Base-by-base conservation (phyloP, 305 asterid species). In the Plantago coronopus region DNA sequence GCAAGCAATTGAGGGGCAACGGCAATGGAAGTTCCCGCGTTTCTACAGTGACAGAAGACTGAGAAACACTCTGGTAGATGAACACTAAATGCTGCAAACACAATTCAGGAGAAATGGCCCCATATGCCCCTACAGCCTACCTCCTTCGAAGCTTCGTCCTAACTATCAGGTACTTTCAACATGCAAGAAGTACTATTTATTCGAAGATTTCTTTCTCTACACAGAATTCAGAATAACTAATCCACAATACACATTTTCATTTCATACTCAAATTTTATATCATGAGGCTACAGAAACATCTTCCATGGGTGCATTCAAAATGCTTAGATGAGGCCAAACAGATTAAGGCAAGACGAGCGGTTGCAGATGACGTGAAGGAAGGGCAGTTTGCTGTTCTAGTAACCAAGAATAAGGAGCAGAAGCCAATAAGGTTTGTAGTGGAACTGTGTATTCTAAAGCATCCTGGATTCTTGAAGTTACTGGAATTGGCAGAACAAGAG, bases 401-500 rank as follows among this genome's bases (percentile, higher is more conserved):
- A 1, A 69, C 61, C 54, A 76, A 71, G 66, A 69, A 68, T 2
- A 79, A 75, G 65, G 72, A 69, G 8, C 77, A 68, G 58, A 68
- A 70, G 78, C 79, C 83, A 1, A 66, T 62, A 17, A 78, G 89
- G 75, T 81, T 86, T 37, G 76, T 80, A 0, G 83, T 78, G 29
- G 76, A 74, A 16, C 55, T 86, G 50, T 56, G 72, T 20, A 72
- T 81, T 47, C 64, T 87, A 0, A 70, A 74, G 31, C 69, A 81
- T 55, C 93, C 89, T 0, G 63, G 74, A 4, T 84, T 84, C 71
- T 62, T 83, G 67, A 70, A 69, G 68, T 53, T 87, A 73, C 68
- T 87, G 49, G 53, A 87, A 38, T 46, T 73, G 48, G 86, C 89
- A 0, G 89, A 78, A 54, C 89, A 82, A 38, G 88, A 87, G 22